Conservation (phyloP, 2,329 filamentous ascomycete genomes). For the Fusarium papillatum region DNA sequence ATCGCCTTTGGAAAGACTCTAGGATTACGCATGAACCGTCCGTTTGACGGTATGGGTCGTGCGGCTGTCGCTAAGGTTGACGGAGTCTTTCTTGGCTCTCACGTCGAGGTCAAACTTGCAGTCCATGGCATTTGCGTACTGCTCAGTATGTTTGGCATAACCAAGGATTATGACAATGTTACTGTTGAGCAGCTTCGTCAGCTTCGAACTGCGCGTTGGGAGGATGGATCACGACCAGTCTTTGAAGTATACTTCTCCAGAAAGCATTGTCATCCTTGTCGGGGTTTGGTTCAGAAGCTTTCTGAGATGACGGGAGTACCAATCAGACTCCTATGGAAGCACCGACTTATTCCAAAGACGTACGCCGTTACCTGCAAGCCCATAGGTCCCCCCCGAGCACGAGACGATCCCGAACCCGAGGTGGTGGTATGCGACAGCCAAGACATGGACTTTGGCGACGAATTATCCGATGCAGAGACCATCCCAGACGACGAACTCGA, state of each 20-base stretch:
- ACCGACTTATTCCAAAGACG: conserved; percentile 43
- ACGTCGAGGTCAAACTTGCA: conserved; percentile 57
- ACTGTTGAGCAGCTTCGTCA: conserved; percentile 32
- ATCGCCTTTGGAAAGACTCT: conserved; percentile 47
- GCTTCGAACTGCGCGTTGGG: conserved; percentile 41
- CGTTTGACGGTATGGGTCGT: conserved; percentile 43
- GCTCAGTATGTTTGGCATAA: conserved; percentile 43
- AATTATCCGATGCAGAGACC: conserved; percentile 25
- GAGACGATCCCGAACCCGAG: background rate
- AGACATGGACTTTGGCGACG: conserved; percentile 41
- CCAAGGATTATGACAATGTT: conserved; percentile 37
- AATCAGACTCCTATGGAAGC: conserved; percentile 45
- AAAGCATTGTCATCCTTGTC: conserved; percentile 48
- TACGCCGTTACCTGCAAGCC: conserved; percentile 30
- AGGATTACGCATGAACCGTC: conserved; percentile 44
- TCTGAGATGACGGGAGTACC: conserved; percentile 44
- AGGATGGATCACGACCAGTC: conserved; percentile 41
- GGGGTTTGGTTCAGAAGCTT: conserved; percentile 41
- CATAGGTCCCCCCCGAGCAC: background rate
- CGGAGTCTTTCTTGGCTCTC: conserved; percentile 50
- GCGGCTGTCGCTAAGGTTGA: background rate
- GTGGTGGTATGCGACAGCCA: conserved; percentile 29
- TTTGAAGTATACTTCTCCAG: conserved; percentile 54
- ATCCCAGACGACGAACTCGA: conserved; percentile 21
- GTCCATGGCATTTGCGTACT: conserved; percentile 48